Conservation (phyloP, 2,329 filamentous ascomycete species). For the Colletotrichum sp. region DNA sequence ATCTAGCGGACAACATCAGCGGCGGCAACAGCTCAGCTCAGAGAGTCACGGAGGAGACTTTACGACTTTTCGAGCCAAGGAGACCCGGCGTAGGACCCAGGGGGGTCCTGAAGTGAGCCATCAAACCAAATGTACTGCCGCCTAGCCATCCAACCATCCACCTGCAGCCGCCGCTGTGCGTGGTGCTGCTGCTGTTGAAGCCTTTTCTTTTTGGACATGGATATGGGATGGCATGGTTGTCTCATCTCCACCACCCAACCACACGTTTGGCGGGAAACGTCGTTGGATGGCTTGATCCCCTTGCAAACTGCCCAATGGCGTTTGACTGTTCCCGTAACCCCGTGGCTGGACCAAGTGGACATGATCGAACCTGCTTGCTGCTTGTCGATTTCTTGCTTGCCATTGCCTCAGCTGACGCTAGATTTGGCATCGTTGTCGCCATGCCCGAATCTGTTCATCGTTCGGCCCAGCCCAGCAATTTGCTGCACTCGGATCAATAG, state of each 20-base stretch:
- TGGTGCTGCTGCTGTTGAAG: not conserved
- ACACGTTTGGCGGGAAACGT: constrained; percentile 4
- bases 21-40: not conserved
- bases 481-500: constrained; percentile 15
- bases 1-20: not conserved
- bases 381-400: not conserved
- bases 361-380: not conserved
- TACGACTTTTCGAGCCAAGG: not conserved
- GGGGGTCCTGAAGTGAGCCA: not conserved
- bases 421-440: not conserved
- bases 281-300: constrained; percentile 1
- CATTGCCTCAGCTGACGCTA: constrained; percentile 15
- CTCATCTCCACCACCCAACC: constrained; percentile 18
- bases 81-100: not conserved
- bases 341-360: constrained; percentile 10
- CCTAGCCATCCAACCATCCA: not conserved
- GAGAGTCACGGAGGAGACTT: not conserved
- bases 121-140: not conserved
- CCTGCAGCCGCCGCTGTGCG: constrained; percentile 15
- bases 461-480: not conserved
- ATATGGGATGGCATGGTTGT: constrained; percentile 10
- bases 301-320: not conserved
- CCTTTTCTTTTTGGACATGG: not conserved
- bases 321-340: constrained; percentile 2
- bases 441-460: not conserved